These are phyloP conservation scores for Termitomyces sp. DNA, from an alignment of 768 basidiomycete species.

Conservation along the genomic window DNA sequence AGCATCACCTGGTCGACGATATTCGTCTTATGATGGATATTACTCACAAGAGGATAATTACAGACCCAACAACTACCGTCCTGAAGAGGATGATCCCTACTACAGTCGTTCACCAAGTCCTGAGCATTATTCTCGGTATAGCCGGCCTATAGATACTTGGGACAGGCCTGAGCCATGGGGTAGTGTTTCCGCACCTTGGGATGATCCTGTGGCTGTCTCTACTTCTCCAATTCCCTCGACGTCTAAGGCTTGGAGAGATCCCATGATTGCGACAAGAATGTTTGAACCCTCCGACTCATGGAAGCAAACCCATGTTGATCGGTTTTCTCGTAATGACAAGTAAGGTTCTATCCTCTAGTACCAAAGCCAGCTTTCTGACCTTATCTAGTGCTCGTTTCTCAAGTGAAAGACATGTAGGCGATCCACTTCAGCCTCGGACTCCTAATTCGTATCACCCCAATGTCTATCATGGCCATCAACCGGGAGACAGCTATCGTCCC, in stretches of 20 bases:
- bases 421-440: conserved; percentile 18
- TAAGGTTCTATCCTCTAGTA: conserved; percentile 20
- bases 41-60: conserved; percentile 27
- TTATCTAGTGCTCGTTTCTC: conserved; percentile 7
- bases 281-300: conserved; percentile 74
- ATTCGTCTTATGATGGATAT: conserved; percentile 48
- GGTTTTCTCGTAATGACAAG: conserved; percentile 35
- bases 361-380: background rate
- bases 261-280: conserved; percentile 40
- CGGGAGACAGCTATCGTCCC: conserved; percentile 53
- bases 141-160: conserved; percentile 42
- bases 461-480: conserved; percentile 7
- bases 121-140: conserved; percentile 37
- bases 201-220: conserved; percentile 40
- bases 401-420: conserved; percentile 30
- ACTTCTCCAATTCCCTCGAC: conserved; percentile 31
- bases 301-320: conserved; percentile 57
- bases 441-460: conserved; percentile 13
- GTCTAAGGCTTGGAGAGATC: conserved; percentile 28
- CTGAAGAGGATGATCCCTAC: conserved; percentile 22
- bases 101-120: conserved; percentile 51
- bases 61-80: conserved; percentile 16
- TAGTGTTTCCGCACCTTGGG: conserved; percentile 30
- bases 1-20: conserved; percentile 45
- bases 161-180: conserved; percentile 41